phyloP scores from a whole-genome alignment of 148 eudicot genomes.

The Fagopyrum homotropicum region DNA sequence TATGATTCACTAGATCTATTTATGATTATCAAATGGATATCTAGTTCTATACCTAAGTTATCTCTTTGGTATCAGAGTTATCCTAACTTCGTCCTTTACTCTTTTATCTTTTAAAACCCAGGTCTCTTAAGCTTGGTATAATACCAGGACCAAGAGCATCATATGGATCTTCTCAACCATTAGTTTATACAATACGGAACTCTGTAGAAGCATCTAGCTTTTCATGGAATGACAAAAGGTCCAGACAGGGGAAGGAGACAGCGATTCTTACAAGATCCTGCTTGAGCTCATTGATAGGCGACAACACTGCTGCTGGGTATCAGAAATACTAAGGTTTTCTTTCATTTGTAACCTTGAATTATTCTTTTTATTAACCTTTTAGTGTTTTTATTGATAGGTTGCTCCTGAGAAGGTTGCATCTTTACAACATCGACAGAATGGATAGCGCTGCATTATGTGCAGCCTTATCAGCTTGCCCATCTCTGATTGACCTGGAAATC shows the following conservation, averaged over 20 bases:
- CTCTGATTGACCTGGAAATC: constrained; percentile 59
- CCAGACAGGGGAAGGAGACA: constrained; percentile 62
- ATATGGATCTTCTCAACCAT: constrained; percentile 34
- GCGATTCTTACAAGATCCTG: constrained; percentile 57
- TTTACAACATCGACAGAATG: constrained; percentile 57
- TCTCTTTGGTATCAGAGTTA: neutral
- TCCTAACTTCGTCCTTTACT: neutral
- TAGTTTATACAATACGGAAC: constrained; percentile 40
- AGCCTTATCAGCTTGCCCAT: constrained; percentile 51
- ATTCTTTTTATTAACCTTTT: neutral
- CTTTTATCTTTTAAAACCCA: constrained; percentile 11
- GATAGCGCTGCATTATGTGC: constrained; percentile 41
- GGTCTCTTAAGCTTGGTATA: constrained; percentile 34
- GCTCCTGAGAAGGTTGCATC: constrained; percentile 48
- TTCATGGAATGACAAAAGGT: constrained; percentile 65
- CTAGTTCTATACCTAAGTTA: neutral
- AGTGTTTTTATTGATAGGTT: constrained; percentile 22
- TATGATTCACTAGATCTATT: neutral
- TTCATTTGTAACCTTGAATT: neutral
- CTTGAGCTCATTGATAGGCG: constrained; percentile 38
- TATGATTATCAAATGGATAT: neutral
- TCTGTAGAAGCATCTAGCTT: constrained; percentile 44
- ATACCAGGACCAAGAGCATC: constrained; percentile 5
- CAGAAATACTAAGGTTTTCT: constrained; percentile 6
- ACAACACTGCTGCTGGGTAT: constrained; percentile 53